Conservation (phyloP, 164 flowering plant species). For the Taxillus chinensis region DNA sequence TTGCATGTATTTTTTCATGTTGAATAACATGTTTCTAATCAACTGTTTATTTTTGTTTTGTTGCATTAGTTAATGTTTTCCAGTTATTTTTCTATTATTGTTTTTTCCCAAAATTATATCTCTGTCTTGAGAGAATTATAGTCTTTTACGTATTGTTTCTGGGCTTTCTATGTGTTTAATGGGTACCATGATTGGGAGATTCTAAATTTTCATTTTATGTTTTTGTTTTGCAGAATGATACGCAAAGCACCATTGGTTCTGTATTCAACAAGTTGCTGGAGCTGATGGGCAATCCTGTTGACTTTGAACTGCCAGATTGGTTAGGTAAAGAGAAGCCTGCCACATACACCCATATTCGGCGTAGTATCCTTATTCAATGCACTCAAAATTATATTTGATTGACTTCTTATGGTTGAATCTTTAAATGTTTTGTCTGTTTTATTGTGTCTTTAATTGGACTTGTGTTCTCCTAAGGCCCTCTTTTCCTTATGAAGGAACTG, state of each 20-base stretch:
- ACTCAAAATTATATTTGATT: neutral
- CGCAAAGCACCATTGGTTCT: conserved; percentile 15
- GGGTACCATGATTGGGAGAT: neutral
- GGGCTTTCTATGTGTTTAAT: neutral
- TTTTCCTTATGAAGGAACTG: neutral
- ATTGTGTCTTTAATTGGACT: neutral
- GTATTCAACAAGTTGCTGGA: conserved; percentile 47
- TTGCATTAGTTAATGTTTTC: too few relatives aligned
- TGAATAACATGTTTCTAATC: too few relatives aligned
- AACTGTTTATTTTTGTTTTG: too few relatives aligned
- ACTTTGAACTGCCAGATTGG: conserved; percentile 75
- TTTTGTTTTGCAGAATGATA: conserved; percentile 21
- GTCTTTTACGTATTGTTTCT: neutral
- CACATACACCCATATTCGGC: conserved; percentile 50
- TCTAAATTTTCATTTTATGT: neutral
- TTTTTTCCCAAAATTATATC: neutral
- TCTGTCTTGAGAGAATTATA: neutral
- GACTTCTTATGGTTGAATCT: neutral
- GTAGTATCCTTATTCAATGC: conserved; percentile 56
- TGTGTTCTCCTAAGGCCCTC: neutral
- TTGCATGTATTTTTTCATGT: too few relatives aligned
- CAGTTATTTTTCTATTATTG: neutral
- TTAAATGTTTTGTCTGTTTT: neutral
- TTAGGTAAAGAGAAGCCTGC: conserved; percentile 39
- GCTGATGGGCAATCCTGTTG: conserved; percentile 49